Evolutionary conservation across 768 basidiomycete genomes (phyloP).

Genomic region (Suillus spraguei): DNA sequence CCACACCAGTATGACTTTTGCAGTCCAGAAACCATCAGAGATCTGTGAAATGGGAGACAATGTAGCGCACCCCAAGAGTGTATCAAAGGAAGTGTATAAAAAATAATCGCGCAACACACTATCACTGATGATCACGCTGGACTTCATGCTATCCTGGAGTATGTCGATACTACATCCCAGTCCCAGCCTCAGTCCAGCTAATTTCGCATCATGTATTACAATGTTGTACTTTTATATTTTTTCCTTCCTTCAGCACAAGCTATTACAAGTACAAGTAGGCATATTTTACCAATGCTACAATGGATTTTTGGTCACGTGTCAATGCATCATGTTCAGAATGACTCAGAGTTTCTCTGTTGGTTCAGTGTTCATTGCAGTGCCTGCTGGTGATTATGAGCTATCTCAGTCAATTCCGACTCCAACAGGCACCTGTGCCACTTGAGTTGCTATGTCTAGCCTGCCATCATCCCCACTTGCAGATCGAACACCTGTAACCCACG

Average conservation of each 20-base stretch:
- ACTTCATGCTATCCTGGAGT: not conserved
- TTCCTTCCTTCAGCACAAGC: not conserved
- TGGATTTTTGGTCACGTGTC: not conserved
- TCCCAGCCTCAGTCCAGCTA: too few species aligned
- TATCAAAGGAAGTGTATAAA: not conserved
- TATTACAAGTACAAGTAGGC: not conserved
- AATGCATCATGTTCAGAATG: not conserved
- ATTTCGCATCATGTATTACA: not conserved
- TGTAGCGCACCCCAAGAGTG: not conserved
- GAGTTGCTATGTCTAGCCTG: not conserved
- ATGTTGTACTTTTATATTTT: not conserved
- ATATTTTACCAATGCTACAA: slow-evolving; percentile 1
- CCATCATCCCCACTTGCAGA: not conserved
- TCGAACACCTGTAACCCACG: not conserved
- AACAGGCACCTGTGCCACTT: not conserved
- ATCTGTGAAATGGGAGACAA: slow-evolving; percentile 1
- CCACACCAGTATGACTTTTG: not conserved
- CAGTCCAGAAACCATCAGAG: not conserved
- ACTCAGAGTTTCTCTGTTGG: not conserved
- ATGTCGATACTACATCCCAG: not conserved
- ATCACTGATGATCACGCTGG: not conserved
- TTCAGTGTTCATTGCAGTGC: not conserved
- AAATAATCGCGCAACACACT: not conserved
- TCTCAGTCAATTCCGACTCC: not conserved
- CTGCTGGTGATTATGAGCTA: not conserved